Evolutionary conservation across 2,329 filamentous ascomycete genomes (phyloP).

Genomic region (Stagonosporopsis rhizophila): DNA sequence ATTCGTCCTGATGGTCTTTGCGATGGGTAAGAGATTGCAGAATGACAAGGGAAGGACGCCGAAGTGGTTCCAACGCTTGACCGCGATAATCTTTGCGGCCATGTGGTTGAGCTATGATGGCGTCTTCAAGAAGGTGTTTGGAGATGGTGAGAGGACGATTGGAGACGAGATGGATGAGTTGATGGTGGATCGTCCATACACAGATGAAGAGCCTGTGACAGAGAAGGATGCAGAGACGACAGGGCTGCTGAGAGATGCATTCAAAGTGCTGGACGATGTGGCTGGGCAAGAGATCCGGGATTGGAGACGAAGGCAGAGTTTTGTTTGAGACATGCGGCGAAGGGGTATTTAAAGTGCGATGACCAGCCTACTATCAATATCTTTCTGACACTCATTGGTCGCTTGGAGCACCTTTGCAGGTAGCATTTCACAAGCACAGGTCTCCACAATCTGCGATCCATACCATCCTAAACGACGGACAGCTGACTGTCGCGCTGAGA

Average conservation of each 20-base stretch:
- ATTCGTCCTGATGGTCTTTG: conserved; percentile 62
- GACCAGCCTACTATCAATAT: not conserved
- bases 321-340: not conserved
- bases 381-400: not conserved
- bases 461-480: too few species aligned
- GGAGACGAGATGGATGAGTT: conserved; percentile 27
- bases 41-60: conserved; percentile 74
- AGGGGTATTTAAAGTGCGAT: not conserved
- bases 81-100: conserved; percentile 61
- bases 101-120: conserved; percentile 72
- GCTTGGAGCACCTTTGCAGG: not conserved
- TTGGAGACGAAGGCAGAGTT: not conserved
- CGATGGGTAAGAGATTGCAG: conserved; percentile 59
- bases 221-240: conserved; percentile 20
- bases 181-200: not conserved
- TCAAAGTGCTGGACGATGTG: conserved; percentile 10
- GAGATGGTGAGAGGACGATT: conserved; percentile 79
- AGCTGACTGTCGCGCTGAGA: too few species aligned
- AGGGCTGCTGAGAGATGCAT: conserved; percentile 19
- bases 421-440: not conserved
- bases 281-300: conserved; percentile 3
- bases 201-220: conserved; percentile 1
- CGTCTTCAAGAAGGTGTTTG: conserved; percentile 72
- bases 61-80: conserved; percentile 66
- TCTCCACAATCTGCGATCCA: not conserved